Evolutionary conservation across 768 basidiomycete genomes (phyloP).

Genomic region (Chlorophyllum brunneum): DNA sequence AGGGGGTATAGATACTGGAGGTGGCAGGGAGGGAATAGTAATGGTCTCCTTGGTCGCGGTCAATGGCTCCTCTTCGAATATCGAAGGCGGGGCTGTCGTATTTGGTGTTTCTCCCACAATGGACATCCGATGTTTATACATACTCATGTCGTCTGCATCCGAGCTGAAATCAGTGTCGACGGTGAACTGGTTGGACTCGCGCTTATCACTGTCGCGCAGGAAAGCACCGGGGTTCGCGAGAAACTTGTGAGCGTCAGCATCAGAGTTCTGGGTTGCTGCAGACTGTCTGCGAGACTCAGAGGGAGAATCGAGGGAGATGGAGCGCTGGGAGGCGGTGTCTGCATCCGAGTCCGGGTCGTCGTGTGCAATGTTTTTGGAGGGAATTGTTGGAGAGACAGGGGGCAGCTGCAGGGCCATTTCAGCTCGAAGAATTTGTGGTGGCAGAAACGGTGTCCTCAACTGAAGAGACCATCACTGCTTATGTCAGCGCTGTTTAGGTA

Average conservation of each 20-base stretch:
- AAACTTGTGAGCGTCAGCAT: slow-evolving; percentile 12
- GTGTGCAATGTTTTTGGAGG: slow-evolving; percentile 25
- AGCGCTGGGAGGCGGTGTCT: slow-evolving; percentile 77
- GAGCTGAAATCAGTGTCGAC: slow-evolving; percentile 52
- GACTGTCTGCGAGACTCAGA: slow-evolving; percentile 36
- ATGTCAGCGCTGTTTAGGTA: background rate
- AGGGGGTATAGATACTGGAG: background rate
- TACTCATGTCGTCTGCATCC: slow-evolving; percentile 49
- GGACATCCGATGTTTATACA: slow-evolving; percentile 39
- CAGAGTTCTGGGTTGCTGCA: background rate
- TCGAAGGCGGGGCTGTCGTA: slow-evolving; percentile 48
- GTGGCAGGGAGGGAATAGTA: slow-evolving; percentile 12
- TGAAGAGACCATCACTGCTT: background rate
- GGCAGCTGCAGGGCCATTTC: slow-evolving; percentile 26
- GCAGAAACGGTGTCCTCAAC: too few relatives aligned
- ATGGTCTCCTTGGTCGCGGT: slow-evolving; percentile 23
- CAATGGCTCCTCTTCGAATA: slow-evolving; percentile 28
- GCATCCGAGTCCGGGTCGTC: slow-evolving; percentile 53
- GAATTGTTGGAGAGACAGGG: slow-evolving; percentile 27
- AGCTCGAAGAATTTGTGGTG: too few relatives aligned
- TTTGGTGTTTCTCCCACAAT: slow-evolving; percentile 39
- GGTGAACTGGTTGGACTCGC: slow-evolving; percentile 31
- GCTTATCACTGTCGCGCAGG: slow-evolving; percentile 4
- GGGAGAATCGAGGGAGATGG: slow-evolving; percentile 71
- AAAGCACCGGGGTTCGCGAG: slow-evolving; percentile 11